Base-by-base conservation (phyloP, 139 green algal species). In the Tetratostichococcus sp. region DNA sequence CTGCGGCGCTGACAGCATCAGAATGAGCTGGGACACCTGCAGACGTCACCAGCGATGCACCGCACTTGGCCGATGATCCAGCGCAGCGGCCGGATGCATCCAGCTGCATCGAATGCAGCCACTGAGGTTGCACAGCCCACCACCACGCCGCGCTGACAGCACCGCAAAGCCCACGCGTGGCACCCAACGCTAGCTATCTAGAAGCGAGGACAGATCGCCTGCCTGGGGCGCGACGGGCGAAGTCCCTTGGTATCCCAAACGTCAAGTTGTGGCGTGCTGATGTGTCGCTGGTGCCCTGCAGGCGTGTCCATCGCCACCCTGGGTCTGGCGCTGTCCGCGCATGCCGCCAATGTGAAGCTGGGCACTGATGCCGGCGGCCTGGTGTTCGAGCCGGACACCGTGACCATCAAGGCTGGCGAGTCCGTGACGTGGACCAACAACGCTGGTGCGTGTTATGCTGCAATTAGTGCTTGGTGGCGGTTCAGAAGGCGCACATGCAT, bases 381-480 rank as follows among this genome's bases (percentile, higher is more conserved):
- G 34, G 86, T 82, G 3, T 94, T 95, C 77, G 87, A 88, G 58
- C 87, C 91, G 34, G 50, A 73, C 43, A 86, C 72, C 62, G 73
- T 90, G 35, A 85, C 84, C 31, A 75, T 94, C 67, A 88, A 80
- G 43, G 72, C 87, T 30, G 92, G 93, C 77, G 93, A 97, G 82
- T 81, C 75, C 67, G 79, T 97, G 28, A 89, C 77, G 71, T 97
- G 87, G 77, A 77, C 82, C 6, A 94, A 94, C 88, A 93, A 93
- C 86, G 87, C 85, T 74, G 88, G 88, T 70, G 50, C 50, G 50
- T n/a, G 39, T 11, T 6, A 50, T 6, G 39, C 39, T 50, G 39
- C 39, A 6, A 50, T 11, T 21, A 50, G 39, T 50, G 39, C 11
- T 11, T 50, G n/a, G n/a, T n/a, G n/a, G n/a, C n/a, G n/a, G n/a